Evolutionary conservation across 1,284 basidiomycete genomes (phyloP), one percentile per base, ranked within the genome.

Genomic region (Bjerkandera adusta): DNA sequence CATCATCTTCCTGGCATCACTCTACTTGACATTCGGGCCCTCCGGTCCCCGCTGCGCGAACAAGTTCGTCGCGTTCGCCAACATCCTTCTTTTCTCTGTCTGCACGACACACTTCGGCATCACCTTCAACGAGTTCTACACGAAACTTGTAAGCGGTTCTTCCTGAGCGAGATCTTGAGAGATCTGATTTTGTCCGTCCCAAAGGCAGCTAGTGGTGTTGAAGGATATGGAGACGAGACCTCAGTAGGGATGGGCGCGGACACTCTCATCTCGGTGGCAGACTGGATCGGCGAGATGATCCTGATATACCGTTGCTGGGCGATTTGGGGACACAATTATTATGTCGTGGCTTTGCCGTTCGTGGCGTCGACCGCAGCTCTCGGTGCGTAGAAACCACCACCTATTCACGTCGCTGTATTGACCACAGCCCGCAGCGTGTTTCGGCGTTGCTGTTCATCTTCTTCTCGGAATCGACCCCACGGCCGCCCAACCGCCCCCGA

Each of bases 231-330:
- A 2, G 40, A 55, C 20, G 68, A 69, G 53, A 69, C 65, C 4
- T 47, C 12, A 4, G 32, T n/a, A 25, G 63, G 68, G 45, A 29
- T 54, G 1, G 67, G 47, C 7, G 66, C 57, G 2, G 66, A 68
- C 51, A 48, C 63, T 15, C 47, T 70, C 26, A 57, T 70, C 45
- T 66, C 64, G 1, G 43, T 70, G 35, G 60, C 60, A 0, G 68
- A 68, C 54, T 60, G 70, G 35, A 20, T 68, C 7, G 68, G 66
- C 1, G 59, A 70, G 45, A 21, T 63, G 33, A 47, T 63, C 29
- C 62, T 71, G 40, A 51, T 70, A n/a, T 71, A 69, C 36, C 70
- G 68, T 34, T 70, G 69, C 53, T 70, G 67, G 62, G 52, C 47
- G 18, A 30, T 57, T 16, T 57, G 55, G 54, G 47, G 45, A 6